A percentile compares a stretch with the other conserved stretches of the same genome.
Evolutionary conservation across 495 filamentous ascomycete species (phyloP).

Genomic region (Podospora pseudoanserina): DNA sequence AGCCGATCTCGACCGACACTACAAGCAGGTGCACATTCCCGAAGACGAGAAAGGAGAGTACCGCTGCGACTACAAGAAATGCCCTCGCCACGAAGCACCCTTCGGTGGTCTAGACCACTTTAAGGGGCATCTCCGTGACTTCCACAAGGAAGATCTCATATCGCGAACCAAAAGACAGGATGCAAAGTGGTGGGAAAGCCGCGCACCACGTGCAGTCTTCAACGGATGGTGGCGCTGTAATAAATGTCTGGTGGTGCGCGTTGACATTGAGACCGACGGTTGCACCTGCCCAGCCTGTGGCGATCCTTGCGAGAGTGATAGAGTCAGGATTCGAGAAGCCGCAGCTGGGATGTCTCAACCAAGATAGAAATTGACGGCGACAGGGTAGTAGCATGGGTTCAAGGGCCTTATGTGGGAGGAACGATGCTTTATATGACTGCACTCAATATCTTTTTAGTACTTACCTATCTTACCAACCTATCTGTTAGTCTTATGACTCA

Average conservation of each 20-base stretch:
- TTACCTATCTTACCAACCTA: too few species aligned
- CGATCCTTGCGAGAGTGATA: conserved; percentile 36
- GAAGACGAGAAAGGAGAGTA: conserved; percentile 36
- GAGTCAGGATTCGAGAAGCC: conserved; percentile 21
- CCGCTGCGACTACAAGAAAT: conserved; percentile 42
- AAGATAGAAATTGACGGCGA: too few species aligned
- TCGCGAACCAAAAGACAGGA: conserved; percentile 27
- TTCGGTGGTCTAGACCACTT: conserved; percentile 45
- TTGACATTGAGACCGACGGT: conserved; percentile 31
- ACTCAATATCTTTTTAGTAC: too few species aligned
- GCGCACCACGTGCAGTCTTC: conserved; percentile 22
- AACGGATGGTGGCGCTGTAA: conserved; percentile 50
- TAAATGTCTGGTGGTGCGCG: conserved; percentile 38
- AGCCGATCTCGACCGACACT: conserved; percentile 50
- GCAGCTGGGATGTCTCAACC: too few species aligned
- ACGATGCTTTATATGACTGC: too few species aligned
- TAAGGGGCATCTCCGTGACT: conserved; percentile 49
- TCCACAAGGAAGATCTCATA: conserved; percentile 48
- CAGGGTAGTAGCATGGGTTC: too few species aligned
- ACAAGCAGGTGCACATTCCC: conserved; percentile 36
- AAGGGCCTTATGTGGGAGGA: too few species aligned
- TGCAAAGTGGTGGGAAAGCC: conserved; percentile 20
- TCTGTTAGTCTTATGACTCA: too few species aligned
- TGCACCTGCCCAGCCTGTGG: conserved; percentile 44
- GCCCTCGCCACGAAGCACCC: conserved; percentile 33